A percentile compares a stretch with the other conserved stretches of the same genome.
phyloP scores from a whole-genome alignment of 768 basidiomycete genomes.

The Scleroderma citrinum region DNA sequence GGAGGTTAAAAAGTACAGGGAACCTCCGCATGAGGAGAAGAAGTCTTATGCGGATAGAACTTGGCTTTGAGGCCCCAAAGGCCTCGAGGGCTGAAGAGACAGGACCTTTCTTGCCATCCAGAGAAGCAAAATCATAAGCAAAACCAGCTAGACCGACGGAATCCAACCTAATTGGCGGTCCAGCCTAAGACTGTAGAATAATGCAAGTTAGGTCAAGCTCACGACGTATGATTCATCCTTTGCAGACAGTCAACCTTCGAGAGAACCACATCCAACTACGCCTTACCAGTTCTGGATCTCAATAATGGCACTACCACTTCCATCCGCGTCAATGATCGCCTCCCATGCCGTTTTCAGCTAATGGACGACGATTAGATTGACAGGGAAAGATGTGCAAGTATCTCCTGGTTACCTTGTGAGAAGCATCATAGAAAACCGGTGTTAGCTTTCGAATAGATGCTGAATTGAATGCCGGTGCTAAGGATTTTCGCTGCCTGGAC shows the following conservation, averaged over 20 bases:
- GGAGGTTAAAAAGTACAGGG: slow-evolving; percentile 29
- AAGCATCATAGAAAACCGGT: slow-evolving; percentile 21
- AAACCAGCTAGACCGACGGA: slow-evolving; percentile 41
- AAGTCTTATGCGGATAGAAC: not conserved
- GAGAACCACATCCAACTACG: not conserved
- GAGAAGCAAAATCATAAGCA: slow-evolving; percentile 38
- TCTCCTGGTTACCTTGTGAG: slow-evolving; percentile 17
- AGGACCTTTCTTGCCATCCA: slow-evolving; percentile 30
- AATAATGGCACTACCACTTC: slow-evolving; percentile 17
- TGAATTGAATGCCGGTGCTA: slow-evolving; percentile 21
- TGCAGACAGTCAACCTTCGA: not conserved
- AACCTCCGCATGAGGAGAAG: slow-evolving; percentile 11
- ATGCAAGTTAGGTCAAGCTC: not conserved
- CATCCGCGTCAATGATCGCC: slow-evolving; percentile 6
- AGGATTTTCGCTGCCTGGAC: slow-evolving; percentile 20
- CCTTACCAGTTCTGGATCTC: slow-evolving; percentile 29
- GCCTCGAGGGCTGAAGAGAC: slow-evolving; percentile 14
- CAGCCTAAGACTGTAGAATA: not conserved
- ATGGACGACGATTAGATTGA: slow-evolving; percentile 8
- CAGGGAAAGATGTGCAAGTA: not conserved
- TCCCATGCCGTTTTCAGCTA: slow-evolving; percentile 25
- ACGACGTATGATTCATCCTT: slow-evolving; percentile 26
- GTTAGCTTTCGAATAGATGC: slow-evolving; percentile 18
- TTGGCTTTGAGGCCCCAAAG: slow-evolving; percentile 15
- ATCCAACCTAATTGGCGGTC: slow-evolving; percentile 31